These are phyloP conservation scores for Fusarium acutatum DNA, from an alignment of 2,329 filamentous ascomycete genomes.

Conservation along the genomic window DNA sequence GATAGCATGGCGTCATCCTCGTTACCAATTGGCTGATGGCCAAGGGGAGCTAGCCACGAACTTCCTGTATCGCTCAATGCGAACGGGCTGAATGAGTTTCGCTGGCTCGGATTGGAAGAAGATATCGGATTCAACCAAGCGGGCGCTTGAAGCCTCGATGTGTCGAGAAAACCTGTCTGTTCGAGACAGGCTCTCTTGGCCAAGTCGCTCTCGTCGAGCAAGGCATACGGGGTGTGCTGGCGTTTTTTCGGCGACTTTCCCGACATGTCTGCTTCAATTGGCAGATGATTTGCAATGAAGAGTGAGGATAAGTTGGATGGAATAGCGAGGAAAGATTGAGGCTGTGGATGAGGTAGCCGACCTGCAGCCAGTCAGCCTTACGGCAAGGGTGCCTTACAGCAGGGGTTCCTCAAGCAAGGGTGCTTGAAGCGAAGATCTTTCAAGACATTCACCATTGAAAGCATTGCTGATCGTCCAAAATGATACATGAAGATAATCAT, in stretches of 20 bases:
- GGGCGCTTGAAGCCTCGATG: not conserved
- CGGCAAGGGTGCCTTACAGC: not conserved
- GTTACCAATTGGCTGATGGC: rapidly evolving
- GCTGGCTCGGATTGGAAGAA: not conserved
- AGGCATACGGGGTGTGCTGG: rapidly evolving
- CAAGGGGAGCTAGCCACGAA: not conserved
- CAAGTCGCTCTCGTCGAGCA: not conserved
- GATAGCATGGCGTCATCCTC: not conserved
- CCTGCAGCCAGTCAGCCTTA: not conserved
- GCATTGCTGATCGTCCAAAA: not conserved
- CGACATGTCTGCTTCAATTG: not conserved
- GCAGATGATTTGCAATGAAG: not conserved
- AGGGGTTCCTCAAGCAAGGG: not conserved
- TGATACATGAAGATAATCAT: rapidly evolving
- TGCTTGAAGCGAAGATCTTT: not conserved
- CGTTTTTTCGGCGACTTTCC: not conserved
- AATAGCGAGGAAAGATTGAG: not conserved
- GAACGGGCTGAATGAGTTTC: not conserved
- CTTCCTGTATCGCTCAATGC: not conserved
- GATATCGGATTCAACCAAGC: not conserved
- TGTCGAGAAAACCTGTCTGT: not conserved
- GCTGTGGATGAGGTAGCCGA: not conserved
- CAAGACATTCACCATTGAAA: not conserved
- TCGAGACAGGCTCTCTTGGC: not conserved
- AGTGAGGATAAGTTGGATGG: too few species aligned